phyloP scores from a whole-genome alignment of 805 yeast species.

The Ogataea glucozyma region DNA sequence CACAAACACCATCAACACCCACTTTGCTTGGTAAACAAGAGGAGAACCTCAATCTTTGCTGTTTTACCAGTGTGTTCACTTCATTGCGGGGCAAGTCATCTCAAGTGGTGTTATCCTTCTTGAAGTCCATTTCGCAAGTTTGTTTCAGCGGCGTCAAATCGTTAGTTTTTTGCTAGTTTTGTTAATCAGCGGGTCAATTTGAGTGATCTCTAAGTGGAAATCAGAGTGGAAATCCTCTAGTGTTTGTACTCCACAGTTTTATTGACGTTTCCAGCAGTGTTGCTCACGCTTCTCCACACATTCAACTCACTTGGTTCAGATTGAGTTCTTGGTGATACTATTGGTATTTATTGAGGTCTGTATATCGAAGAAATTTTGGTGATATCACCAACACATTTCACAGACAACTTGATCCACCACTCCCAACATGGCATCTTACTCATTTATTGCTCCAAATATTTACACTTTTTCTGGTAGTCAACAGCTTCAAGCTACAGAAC shows the following conservation, averaged over 20 bases:
- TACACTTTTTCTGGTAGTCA: background rate
- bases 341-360: too few species aligned
- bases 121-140: too few species aligned
- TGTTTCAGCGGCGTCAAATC: constrained; percentile 8
- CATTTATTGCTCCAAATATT: constrained; percentile 2
- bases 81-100: background rate
- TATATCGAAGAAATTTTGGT: too few species aligned
- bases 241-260: too few species aligned
- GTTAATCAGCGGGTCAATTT: background rate
- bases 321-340: too few species aligned
- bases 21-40: constrained; percentile 5
- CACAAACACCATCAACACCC: background rate
- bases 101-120: too few species aligned
- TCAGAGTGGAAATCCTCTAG: too few species aligned
- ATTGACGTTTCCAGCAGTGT: background rate
- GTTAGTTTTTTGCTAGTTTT: background rate
- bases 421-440: constrained; percentile 4
- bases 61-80: too few species aligned
- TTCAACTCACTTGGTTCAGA: too few species aligned
- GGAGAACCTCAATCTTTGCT: constrained; percentile 5
- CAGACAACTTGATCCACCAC: too few species aligned
- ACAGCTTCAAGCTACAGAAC: background rate
- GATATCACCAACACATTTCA: too few species aligned
- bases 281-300: background rate
- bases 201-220: constrained; percentile 2